Evolutionary conservation across 2,329 filamentous ascomycete genomes (phyloP).

Genomic region (Elsinoe necatrix): DNA sequence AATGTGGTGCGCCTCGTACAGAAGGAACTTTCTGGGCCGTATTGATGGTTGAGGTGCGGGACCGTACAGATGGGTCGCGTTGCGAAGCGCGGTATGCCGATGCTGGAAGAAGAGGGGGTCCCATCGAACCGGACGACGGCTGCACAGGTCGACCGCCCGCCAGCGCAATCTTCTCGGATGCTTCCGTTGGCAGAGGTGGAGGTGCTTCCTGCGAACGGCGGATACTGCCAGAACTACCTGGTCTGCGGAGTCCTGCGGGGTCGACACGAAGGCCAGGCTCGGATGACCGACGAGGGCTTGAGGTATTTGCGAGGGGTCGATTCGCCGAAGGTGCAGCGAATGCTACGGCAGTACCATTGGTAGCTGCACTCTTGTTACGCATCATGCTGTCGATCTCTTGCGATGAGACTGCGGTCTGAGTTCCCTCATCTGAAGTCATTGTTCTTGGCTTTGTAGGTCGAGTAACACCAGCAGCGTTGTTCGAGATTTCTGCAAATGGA

Average conservation of each 20-base stretch:
- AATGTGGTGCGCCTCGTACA: slow-evolving; percentile 37
- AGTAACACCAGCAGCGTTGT: slow-evolving; percentile 16
- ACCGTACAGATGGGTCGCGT: slow-evolving; percentile 21
- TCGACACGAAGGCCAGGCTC: slow-evolving; percentile 16
- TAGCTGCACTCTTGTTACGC: slow-evolving; percentile 40
- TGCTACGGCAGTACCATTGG: slow-evolving; percentile 20
- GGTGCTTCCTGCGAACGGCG: slow-evolving; percentile 42
- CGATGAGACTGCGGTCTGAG: slow-evolving; percentile 77
- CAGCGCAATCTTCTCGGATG: slow-evolving; percentile 75
- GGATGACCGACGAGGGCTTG: slow-evolving; percentile 19
- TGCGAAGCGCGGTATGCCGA: slow-evolving; percentile 53
- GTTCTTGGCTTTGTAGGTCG: neutral
- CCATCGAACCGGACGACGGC: slow-evolving; percentile 51
- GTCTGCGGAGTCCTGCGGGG: slow-evolving; percentile 40
- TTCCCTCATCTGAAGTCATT: slow-evolving; percentile 53
- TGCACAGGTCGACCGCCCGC: slow-evolving; percentile 48
- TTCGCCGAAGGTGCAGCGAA: slow-evolving; percentile 24
- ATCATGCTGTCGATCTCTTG: slow-evolving; percentile 72
- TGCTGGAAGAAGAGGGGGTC: slow-evolving; percentile 73
- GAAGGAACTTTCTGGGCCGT: slow-evolving; percentile 45
- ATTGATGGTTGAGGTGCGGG: slow-evolving; percentile 31
- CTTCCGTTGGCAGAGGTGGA: slow-evolving; percentile 73
- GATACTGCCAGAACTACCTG: slow-evolving; percentile 64
- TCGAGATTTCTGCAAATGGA: slow-evolving; percentile 19
- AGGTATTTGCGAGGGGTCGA: slow-evolving; percentile 16